phyloP scores from a whole-genome alignment of 2,329 filamentous ascomycete genomes.

The Helminthosporium solani region DNA sequence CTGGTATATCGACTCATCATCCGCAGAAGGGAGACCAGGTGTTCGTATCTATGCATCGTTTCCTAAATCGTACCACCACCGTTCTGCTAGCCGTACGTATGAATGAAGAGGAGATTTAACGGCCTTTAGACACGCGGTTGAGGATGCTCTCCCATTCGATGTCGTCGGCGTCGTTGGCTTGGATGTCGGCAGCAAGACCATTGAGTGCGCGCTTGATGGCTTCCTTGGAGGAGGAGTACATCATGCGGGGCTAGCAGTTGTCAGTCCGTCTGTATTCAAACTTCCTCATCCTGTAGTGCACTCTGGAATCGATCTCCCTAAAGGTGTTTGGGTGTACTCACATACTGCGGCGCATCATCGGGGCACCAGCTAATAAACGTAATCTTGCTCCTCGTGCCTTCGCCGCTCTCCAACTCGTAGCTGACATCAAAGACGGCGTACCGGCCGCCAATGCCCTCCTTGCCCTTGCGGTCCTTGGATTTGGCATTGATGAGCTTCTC shows the following conservation, averaged over 20 bases:
- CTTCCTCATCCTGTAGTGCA: too few relatives aligned
- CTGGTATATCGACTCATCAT: neutral
- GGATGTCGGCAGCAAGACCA: conserved; percentile 73
- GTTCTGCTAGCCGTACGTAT: neutral
- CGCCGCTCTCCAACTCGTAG: conserved; percentile 70
- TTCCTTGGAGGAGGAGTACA: conserved; percentile 87
- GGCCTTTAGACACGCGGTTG: conserved; percentile 52
- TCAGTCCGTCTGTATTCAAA: too few relatives aligned
- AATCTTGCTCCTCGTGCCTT: conserved; percentile 65
- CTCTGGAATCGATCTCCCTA: too few relatives aligned
- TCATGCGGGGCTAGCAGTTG: conserved; percentile 73
- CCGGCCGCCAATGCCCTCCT: conserved; percentile 63
- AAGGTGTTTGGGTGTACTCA: conserved; percentile 46
- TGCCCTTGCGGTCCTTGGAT: conserved; percentile 66
- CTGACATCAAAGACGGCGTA: conserved; percentile 86
- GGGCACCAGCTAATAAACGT: conserved; percentile 41
- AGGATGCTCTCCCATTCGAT: conserved; percentile 75
- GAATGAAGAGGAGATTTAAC: conserved; percentile 34
- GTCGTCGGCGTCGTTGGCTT: conserved; percentile 82
- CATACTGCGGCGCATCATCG: conserved; percentile 75
- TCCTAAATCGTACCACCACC: neutral
- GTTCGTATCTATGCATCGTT: neutral
- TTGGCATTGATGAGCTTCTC: conserved; percentile 73
- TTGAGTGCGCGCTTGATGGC: conserved; percentile 77
- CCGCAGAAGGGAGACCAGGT: neutral